Evolutionary conservation across 176 grass and related monocot genomes (phyloP), one percentile per base, ranked within the genome.

Genomic region (Oryza nivara): DNA sequence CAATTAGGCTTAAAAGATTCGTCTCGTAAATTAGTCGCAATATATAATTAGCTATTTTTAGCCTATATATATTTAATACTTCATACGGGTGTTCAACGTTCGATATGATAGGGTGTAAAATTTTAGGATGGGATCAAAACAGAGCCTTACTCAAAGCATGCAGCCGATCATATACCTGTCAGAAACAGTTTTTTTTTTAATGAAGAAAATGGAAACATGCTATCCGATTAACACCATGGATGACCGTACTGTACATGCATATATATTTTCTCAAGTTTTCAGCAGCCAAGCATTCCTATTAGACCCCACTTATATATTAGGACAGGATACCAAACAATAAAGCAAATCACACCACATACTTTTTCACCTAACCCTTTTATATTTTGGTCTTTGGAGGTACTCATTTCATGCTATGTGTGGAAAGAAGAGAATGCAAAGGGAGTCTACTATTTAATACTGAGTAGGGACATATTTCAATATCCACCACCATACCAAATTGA

Each of bases 291-390:
- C 26, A 35, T 83, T 52, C 15, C 40, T 11, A 47, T 34, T 65
- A 61, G 65, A 49, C 49, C 51, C 41, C 46, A 69, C 61, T 13
- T 45, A 44, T 44, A 44, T 44, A 26, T 45, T 20, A 80, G 13
- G 81, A 74, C 54, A 75, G 1, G 60, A 44, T 63, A 85, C 82
- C 72, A 11, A 60, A 80, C 25, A 71, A 32, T 32, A 32, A 76
- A 81, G 83, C 83, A 56, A 44, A 15, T 46, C 8, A 67, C 46
- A 16, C 14, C 64, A 80, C 20, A 80, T 8, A 51, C 35, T 79
- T 74, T 84, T 74, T 56, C 81, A 84, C 81, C 81, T 80, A 88
- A 88, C 87, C 12, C 36, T 65, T 65, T 81, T 70, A 46, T 76
- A 3, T n/a, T 54, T 35, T 48, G 44, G 30, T 73, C 46, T 80